Evolutionary conservation across 768 basidiomycete species (phyloP), one percentile per base, ranked within the genome.

Genomic region (Russula emetica): DNA sequence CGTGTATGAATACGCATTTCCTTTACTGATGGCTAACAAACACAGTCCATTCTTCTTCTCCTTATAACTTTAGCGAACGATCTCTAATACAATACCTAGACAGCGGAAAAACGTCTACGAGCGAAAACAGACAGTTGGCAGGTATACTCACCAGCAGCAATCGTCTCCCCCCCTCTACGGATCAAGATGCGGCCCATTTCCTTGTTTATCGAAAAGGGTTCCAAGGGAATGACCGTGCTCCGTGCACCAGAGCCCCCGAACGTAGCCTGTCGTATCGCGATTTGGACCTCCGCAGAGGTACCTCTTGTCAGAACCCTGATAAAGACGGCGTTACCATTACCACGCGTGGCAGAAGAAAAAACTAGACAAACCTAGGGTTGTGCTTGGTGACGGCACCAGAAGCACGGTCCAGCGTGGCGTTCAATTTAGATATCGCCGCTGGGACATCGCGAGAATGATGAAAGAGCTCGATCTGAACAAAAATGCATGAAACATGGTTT

Each of bases 101-200:
- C 11, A 61, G 26, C 26, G 3, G 20, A 34, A 38, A 32, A 36
- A n/a, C 24, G n/a, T 56, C 38, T 30, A 22, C 4, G 11, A 16
- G 36, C 24, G 52, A 20, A 24, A 16, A n/a, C 36, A 56, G 34
- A 14, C 6, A 16, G 49, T 38, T 16, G 34, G 11, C 18, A 24
- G n/a, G 26, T 28, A 26, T 20, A 60, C 79, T 57, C 68, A 87
- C 94, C 95, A 51, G 95, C 95, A 44, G 87, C 93, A 64, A 99
- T 90, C 0, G 97, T 98, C 77, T 98, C 95, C 0, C 97, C 97
- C 34, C 85, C 86, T 59, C 96, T 78, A 50, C 97, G 79, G 62
- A 99, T 78, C 66, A 99, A 72, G 56, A 99, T 82, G 53, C 97
- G 78, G 0, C 97, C 97, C 97, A 98, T 97, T 60, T 95, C 92